phyloP scores from a whole-genome alignment of 2,329 filamentous ascomycete genomes.

The Trichoderma semiorbis region DNA sequence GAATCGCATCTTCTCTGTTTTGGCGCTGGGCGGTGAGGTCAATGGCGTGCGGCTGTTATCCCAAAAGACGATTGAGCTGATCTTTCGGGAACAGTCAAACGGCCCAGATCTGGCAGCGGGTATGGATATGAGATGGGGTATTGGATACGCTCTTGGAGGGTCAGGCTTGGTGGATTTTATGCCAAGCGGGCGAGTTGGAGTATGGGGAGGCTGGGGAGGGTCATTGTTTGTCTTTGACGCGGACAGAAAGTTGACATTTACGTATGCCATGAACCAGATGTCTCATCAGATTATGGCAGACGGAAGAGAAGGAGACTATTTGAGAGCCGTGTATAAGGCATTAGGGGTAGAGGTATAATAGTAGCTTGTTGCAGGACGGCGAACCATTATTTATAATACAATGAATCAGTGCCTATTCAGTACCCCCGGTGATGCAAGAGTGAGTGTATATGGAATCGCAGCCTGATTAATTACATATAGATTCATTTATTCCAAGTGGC shows the following conservation, averaged over 20 bases:
- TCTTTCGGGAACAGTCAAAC: slow-evolving; percentile 42
- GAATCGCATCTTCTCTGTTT: slow-evolving; percentile 37
- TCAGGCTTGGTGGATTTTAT: neutral
- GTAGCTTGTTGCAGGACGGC: neutral
- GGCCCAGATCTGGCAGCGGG: slow-evolving; percentile 40
- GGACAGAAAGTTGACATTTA: slow-evolving; percentile 39
- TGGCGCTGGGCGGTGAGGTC: slow-evolving; percentile 23
- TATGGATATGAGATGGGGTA: slow-evolving; percentile 37
- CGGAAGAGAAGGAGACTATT: neutral
- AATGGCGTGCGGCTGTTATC: slow-evolving; percentile 35
- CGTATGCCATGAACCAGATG: slow-evolving; percentile 39
- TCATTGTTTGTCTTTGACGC: slow-evolving; percentile 42
- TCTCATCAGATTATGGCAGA: neutral
- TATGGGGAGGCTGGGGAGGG: slow-evolving; percentile 46
- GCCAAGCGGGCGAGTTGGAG: slow-evolving; percentile 33
- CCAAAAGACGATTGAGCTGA: slow-evolving; percentile 39
- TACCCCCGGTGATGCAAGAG: neutral
- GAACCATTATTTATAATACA: neutral
- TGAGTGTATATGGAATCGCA: neutral
- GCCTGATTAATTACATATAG: neutral
- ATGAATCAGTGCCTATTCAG: neutral
- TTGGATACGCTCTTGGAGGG: slow-evolving; percentile 32
- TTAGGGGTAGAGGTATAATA: neutral
- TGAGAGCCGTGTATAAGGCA: slow-evolving; percentile 4
- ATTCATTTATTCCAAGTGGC: neutral